A percentile compares a stretch with the other conserved stretches of the same genome.
Conservation (phyloP, 2,329 filamentous ascomycete genomes). For the Chrysoporthe deuterocubensis region DNA sequence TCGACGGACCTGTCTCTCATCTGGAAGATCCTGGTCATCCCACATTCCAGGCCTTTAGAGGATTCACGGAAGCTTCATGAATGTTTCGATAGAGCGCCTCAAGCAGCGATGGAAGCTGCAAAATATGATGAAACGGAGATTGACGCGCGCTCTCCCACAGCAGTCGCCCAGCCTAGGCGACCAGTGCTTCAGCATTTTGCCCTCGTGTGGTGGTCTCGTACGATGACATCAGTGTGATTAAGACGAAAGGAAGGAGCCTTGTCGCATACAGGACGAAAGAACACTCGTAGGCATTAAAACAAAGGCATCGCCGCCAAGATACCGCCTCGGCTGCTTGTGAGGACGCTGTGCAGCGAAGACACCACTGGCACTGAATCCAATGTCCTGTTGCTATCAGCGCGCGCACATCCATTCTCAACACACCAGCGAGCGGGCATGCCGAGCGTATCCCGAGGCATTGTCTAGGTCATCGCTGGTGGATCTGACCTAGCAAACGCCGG, state of each 20-base stretch:
- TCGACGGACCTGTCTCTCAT: background rate
- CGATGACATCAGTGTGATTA: too few relatives aligned
- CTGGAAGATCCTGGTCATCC: background rate
- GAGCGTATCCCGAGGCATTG: background rate
- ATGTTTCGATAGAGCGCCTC: background rate
- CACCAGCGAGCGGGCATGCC: background rate
- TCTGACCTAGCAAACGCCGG: background rate
- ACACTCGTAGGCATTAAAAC: too few relatives aligned
- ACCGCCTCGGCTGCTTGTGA: too few relatives aligned
- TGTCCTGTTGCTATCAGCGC: background rate
- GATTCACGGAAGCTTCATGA: background rate
- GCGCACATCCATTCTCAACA: background rate
- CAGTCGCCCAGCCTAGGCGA: background rate
- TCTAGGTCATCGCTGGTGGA: too few relatives aligned
- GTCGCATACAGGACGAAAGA: too few relatives aligned
- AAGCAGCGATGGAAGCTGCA: background rate
- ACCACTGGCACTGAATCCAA: background rate
- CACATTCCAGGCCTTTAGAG: background rate
- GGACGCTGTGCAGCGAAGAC: background rate
- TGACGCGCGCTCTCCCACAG: background rate
- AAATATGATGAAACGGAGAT: background rate
- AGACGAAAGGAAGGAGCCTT: too few relatives aligned
- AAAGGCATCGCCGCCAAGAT: too few relatives aligned
- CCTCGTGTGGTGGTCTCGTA: background rate
- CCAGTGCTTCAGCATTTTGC: background rate